Percentiles rank a stretch among this genome's conserved stretches.
These are phyloP conservation scores for Microdochium trichocladiopsis DNA, from an alignment of 2,329 filamentous ascomycete species.

Conservation along the genomic window DNA sequence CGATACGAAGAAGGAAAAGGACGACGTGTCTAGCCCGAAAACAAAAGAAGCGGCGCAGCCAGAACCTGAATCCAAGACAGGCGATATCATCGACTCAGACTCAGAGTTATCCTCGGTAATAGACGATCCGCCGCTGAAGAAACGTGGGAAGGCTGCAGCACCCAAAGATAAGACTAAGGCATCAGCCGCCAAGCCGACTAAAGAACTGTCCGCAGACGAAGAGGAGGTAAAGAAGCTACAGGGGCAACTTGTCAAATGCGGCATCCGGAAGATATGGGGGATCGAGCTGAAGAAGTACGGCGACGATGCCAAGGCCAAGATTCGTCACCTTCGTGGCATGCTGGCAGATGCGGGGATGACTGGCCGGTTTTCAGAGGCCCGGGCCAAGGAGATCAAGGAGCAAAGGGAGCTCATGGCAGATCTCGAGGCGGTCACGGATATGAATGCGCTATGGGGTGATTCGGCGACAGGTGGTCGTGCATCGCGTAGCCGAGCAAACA, in stretches of 20 bases:
- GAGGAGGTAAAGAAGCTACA: conserved; percentile 85
- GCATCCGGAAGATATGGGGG: conserved; percentile 86
- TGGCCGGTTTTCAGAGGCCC: conserved; percentile 78
- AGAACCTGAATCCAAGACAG: conserved; percentile 9
- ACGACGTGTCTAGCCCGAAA: conserved; percentile 1
- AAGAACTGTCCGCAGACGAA: conserved; percentile 51
- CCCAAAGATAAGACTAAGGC: conserved; percentile 35
- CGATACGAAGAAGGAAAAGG: conserved; percentile 26
- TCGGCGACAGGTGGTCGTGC: conserved; percentile 27
- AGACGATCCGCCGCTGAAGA: conserved; percentile 60
- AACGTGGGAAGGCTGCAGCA: conserved; percentile 45
- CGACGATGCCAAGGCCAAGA: conserved; percentile 69
- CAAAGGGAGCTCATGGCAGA: conserved; percentile 77
- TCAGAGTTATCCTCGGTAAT: conserved; percentile 66
- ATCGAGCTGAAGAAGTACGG: conserved; percentile 72
- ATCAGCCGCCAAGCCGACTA: conserved; percentile 20
- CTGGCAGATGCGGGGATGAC: conserved; percentile 80
- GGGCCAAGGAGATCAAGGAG: conserved; percentile 82
- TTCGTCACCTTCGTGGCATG: conserved; percentile 72
- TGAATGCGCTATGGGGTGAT: conserved; percentile 70
- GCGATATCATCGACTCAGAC: conserved; percentile 14
- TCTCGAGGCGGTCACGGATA: conserved; percentile 76
- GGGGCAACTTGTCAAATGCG: conserved; percentile 80
- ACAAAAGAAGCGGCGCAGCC: not conserved
- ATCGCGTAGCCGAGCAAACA: conserved; percentile 31